These are phyloP conservation scores for rapeseed (Brassica napus) DNA, from an alignment of 345 rosid genomes.

Conservation along the genomic window Da-Ae NC_063439.1:5333501-5334000, in stretches of 20 bases:
- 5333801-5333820: neutral
- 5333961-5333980: neutral
- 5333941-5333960: neutral
- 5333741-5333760: neutral
- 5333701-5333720: neutral
- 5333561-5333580: neutral
- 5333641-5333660: neutral
- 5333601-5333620: neutral
- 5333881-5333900: conserved; percentile 30
- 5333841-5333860: neutral
- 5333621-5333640: neutral
- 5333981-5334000: neutral
- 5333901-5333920: conserved; percentile 25
- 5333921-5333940: neutral
- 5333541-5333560: neutral
- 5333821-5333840: neutral
- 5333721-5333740: neutral
- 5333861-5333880: conserved; percentile 28
- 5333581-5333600: neutral
- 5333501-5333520: neutral
- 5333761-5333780: neutral
- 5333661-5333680: neutral
- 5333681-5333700: neutral
- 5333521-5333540: neutral
- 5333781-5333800: conserved; percentile 5